phyloP scores from a whole-genome alignment of 495 filamentous ascomycete genomes.

The Saxophila tyrrhenica region DNA sequence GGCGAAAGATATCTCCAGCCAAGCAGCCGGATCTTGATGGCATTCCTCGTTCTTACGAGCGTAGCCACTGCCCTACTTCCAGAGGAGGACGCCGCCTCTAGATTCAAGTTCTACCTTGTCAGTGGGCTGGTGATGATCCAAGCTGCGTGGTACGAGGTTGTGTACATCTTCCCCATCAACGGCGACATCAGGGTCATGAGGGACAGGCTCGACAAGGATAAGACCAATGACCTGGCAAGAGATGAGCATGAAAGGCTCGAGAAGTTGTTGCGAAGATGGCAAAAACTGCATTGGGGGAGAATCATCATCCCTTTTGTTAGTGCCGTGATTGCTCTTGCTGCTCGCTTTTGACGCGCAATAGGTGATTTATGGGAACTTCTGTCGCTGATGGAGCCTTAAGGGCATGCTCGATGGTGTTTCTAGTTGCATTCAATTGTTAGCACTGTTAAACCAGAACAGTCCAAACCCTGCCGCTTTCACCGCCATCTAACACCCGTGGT shows the following conservation, averaged over 20 bases:
- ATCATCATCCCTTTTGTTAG: not conserved
- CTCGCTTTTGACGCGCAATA: not conserved
- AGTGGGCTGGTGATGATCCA: not conserved
- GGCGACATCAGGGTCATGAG: not conserved
- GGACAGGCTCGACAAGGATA: not conserved
- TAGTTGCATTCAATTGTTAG: no score
- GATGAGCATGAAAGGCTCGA: not conserved
- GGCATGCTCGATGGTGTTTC: no score
- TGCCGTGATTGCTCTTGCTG: not conserved
- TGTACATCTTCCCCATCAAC: constrained; percentile 7
- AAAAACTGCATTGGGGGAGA: not conserved
- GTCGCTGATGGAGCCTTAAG: no score
- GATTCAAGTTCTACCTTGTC: not conserved
- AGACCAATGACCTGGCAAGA: not conserved
- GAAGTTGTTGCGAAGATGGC: not conserved
- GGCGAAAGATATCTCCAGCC: constrained; percentile 1
- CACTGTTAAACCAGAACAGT: no score
- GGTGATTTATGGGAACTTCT: no score
- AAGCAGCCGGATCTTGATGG: not conserved
- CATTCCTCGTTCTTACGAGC: not conserved
- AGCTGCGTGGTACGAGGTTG: constrained; percentile 1
- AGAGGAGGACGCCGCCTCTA: not conserved
- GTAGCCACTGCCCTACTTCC: not conserved
- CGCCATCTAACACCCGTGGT: no score
- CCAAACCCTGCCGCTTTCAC: no score